phyloP scores from a whole-genome alignment of 2,329 filamentous ascomycete species.

The Coniochaeta prunicola region DNA sequence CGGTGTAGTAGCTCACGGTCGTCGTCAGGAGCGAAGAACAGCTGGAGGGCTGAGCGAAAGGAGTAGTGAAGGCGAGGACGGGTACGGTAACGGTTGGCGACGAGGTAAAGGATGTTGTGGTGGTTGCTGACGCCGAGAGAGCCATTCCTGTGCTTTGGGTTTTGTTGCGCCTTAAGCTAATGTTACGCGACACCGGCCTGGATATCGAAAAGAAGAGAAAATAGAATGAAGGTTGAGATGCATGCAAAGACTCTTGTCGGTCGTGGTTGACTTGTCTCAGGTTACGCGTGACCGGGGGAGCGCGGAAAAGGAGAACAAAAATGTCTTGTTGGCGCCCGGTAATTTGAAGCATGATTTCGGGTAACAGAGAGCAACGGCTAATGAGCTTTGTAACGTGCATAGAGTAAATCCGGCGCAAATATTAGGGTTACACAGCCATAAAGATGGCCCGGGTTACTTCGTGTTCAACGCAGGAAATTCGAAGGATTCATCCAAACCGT shows the following conservation, averaged over 20 bases:
- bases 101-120: background rate
- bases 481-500: background rate
- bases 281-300: too few relatives aligned
- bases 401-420: background rate
- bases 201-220: background rate
- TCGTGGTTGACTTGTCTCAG: background rate
- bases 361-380: background rate
- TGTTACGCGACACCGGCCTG: background rate
- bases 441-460: background rate
- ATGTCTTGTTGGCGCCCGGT: background rate
- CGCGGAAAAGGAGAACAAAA: too few relatives aligned
- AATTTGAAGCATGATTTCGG: background rate
- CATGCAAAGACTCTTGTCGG: background rate
- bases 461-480: background rate
- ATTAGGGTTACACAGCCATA: background rate
- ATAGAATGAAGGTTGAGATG: background rate
- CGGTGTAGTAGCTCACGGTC: background rate
- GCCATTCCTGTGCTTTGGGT: background rate
- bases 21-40: conserved; percentile 4
- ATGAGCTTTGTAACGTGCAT: background rate
- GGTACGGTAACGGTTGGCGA: conserved; percentile 1
- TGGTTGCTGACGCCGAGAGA: background rate
- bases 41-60: conserved; percentile 5
- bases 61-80: conserved; percentile 4
- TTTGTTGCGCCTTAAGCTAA: background rate